These are phyloP conservation scores for Tolypocladium ophioglossoides DNA, from an alignment of 2,329 filamentous ascomycete species.

Conservation along the genomic window DNA sequence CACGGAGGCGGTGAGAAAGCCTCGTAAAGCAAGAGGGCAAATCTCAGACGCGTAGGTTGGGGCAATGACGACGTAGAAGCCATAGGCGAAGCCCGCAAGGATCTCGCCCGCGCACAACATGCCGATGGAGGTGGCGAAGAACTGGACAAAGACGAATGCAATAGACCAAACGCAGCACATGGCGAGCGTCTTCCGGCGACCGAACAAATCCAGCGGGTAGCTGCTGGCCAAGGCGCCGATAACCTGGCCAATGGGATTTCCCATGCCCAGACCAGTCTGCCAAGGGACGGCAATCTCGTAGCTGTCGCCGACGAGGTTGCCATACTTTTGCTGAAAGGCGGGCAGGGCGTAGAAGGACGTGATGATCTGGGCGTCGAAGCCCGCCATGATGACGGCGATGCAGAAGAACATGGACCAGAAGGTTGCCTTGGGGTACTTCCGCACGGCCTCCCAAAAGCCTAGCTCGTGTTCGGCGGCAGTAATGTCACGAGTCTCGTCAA, in stretches of 20 bases:
- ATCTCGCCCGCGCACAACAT: conserved; percentile 34
- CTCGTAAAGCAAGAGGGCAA: conserved; percentile 27
- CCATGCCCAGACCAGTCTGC: conserved; percentile 39
- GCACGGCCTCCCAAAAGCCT: conserved; percentile 27
- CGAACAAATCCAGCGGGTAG: conserved; percentile 27
- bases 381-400: conserved; percentile 49
- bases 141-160: conserved; percentile 19
- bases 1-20: conserved; percentile 29
- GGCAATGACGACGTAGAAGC: conserved; percentile 30
- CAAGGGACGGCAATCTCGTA: conserved; percentile 30
- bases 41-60: conserved; percentile 35
- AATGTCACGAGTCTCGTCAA: background rate
- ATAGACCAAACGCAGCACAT: conserved; percentile 25
- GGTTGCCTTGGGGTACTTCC: conserved; percentile 33
- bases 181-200: conserved; percentile 40
- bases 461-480: conserved; percentile 25
- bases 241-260: conserved; percentile 46
- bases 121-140: conserved; percentile 22
- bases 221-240: conserved; percentile 40
- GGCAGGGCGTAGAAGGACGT: conserved; percentile 51
- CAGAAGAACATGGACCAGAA: conserved; percentile 50
- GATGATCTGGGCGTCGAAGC: conserved; percentile 55
- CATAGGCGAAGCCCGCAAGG: conserved; percentile 32
- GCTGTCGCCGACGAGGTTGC: conserved; percentile 13
- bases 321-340: conserved; percentile 39